These are phyloP conservation scores for Hygrophoropsis aurantiaca DNA, from an alignment of 768 basidiomycete species.

Conservation along the genomic window DNA sequence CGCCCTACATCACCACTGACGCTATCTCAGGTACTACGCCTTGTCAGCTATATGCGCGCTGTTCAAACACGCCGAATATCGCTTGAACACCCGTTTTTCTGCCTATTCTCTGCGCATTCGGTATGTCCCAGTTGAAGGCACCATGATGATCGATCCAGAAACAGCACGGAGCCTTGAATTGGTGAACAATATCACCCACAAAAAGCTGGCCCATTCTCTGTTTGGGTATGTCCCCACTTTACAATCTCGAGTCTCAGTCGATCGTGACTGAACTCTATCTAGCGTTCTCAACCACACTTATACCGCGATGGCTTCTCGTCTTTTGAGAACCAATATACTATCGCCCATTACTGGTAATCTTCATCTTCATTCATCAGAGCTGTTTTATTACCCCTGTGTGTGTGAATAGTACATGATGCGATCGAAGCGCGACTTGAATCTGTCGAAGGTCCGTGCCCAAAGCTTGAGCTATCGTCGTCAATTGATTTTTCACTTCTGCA, in stretches of 20 bases:
- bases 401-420: conserved; percentile 48
- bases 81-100: conserved; percentile 70
- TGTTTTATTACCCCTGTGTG: conserved; percentile 5
- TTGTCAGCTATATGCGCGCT: conserved; percentile 84
- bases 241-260: too few relatives aligned
- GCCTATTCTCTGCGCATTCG: conserved; percentile 68
- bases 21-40: conserved; percentile 72
- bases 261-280: conserved; percentile 1
- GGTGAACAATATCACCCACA: conserved; percentile 68
- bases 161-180: conserved; percentile 89
- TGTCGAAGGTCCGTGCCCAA: conserved; percentile 61
- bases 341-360: conserved; percentile 72
- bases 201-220: conserved; percentile 71
- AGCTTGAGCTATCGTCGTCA: not conserved
- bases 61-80: conserved; percentile 79
- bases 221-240: conserved; percentile 65
- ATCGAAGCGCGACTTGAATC: conserved; percentile 85
- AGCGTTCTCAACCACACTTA: conserved; percentile 79
- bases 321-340: conserved; percentile 77
- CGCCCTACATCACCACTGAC: conserved; percentile 8
- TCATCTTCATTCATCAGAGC: not conserved
- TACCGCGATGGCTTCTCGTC: conserved; percentile 87
- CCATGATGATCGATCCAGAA: conserved; percentile 92
- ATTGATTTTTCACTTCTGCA: conserved; percentile 26
- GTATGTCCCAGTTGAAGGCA: conserved; percentile 82